phyloP scores from a whole-genome alignment of 345 rosid species.

The Boechera divaricarpa region DNA sequence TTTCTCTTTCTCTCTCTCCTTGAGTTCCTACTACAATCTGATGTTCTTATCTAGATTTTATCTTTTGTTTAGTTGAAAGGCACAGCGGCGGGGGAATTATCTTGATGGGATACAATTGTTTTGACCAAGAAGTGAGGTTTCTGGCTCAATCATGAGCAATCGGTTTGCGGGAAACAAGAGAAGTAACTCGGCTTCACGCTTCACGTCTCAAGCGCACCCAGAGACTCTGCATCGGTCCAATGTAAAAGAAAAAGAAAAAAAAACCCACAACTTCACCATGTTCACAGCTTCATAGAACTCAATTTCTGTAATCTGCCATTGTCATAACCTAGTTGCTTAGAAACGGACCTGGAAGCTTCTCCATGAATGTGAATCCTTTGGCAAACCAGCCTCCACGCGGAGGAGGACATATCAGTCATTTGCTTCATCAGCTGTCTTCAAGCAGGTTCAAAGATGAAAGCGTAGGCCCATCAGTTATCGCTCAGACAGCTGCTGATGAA shows the following conservation, averaged over 20 bases:
- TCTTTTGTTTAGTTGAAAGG: constrained; percentile 53
- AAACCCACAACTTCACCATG: constrained; percentile 14
- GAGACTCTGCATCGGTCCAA: constrained; percentile 82
- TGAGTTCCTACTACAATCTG: constrained; percentile 17
- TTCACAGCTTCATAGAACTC: constrained; percentile 14
- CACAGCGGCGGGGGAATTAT: constrained; percentile 62
- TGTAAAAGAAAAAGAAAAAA: constrained; percentile 46
- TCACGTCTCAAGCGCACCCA: constrained; percentile 65
- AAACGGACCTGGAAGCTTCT: constrained; percentile 56
- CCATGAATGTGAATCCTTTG: constrained; percentile 53
- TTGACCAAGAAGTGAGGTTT: constrained; percentile 70
- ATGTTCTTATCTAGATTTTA: constrained; percentile 14
- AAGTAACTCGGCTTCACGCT: constrained; percentile 73
- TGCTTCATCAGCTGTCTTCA: constrained; percentile 63
- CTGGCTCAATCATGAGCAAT: constrained; percentile 67
- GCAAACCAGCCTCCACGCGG: constrained; percentile 66
- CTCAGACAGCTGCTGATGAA: constrained; percentile 95
- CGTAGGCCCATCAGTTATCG: constrained; percentile 53
- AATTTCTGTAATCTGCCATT: constrained; percentile 6
- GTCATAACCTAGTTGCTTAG: constrained; percentile 59
- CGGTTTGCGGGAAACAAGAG: constrained; percentile 74
- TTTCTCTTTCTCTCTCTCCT: constrained; percentile 21
- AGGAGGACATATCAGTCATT: constrained; percentile 62
- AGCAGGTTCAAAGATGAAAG: constrained; percentile 72
- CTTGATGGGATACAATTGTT: constrained; percentile 89